Evolutionary conservation across 148 eudicot species (phyloP), one percentile per base, ranked within the genome.

Genomic region (Camellia lanceoleosa): DNA sequence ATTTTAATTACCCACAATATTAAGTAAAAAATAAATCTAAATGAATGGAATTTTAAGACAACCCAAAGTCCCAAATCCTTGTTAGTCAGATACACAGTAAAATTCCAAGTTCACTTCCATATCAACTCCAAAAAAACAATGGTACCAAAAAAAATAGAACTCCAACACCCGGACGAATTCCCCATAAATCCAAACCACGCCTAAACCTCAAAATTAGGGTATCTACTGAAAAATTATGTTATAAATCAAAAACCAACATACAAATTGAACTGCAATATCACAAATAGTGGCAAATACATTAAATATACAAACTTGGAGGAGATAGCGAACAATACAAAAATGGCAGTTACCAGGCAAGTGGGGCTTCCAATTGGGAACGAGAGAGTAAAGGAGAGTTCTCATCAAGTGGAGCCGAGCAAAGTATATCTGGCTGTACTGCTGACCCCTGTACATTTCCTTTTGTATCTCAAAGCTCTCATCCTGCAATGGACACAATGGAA

Each of bases 361-460:
- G 80, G 99, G 92, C 80, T 93, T 96, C 98, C 97, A 93, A 44
- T 70, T 84, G 73, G 97, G 99, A 75, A 93, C 77, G 51, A 95
- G 91, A 83, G 99, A 92, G 89, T 92, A 89, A 77, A 95, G 84
- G 15, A 93, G 89, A 20, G 97, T 93, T 78, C 97, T 89, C 93
- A 93, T 83, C 76, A 89, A 51, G 65, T 91, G 97, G 58, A 95
- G 90, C 77, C 99, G 81, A 38, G 91, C 91, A 77, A 87, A 92
- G 87, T 96, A 96, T 19, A 96, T 90, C 68, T 93, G 99, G 78
- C 99, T 96, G 87, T 92, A 96, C 78, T 96, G 99, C 80, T 96
- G 99, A 55, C 98, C 99, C 56, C 86, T 91, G 75, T 96, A 96
- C 71, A 83, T 86, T 83, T 93, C 97, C 79, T 89, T 93, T 49